Conservation (phyloP, 176 grass and related monocot species). For the Luzula sylvatica region DNA sequence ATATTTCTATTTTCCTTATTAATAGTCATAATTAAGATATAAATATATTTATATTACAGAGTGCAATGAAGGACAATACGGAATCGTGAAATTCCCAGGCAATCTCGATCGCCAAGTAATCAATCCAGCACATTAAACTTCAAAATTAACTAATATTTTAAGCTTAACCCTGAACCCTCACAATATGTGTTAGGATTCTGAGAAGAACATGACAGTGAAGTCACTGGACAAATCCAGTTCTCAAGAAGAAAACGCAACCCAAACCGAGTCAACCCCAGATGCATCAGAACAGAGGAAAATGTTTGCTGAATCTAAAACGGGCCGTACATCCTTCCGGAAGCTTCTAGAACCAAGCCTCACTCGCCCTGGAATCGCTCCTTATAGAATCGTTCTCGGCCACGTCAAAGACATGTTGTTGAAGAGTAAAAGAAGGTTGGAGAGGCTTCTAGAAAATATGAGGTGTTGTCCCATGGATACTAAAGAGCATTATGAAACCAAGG, state of each 20-base stretch:
- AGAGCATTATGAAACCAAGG: constrained; percentile 67
- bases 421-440: constrained; percentile 53
- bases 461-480: constrained; percentile 47
- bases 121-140: too few relatives aligned
- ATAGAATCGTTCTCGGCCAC: constrained; percentile 85
- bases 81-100: constrained; percentile 49
- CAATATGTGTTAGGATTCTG: constrained; percentile 9
- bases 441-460: constrained; percentile 69
- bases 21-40: too few relatives aligned
- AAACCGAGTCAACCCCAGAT: not conserved
- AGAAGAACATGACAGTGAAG: constrained; percentile 15
- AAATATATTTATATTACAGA: constrained; percentile 44
- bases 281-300: constrained; percentile 40
- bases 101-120: constrained; percentile 43
- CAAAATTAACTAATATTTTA: not conserved
- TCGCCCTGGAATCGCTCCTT: constrained; percentile 73
- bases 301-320: constrained; percentile 60
- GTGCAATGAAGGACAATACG: constrained; percentile 57
- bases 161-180: not conserved
- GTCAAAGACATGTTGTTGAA: constrained; percentile 85
- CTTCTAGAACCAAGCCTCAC: constrained; percentile 74
- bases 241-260: constrained; percentile 5
- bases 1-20: not conserved
- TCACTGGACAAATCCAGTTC: not conserved
- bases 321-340: constrained; percentile 65